Percentiles rank a stretch among this genome's conserved stretches.
phyloP scores from a whole-genome alignment of 2,329 filamentous ascomycete genomes.

The Verticillium tricorpus region DNA sequence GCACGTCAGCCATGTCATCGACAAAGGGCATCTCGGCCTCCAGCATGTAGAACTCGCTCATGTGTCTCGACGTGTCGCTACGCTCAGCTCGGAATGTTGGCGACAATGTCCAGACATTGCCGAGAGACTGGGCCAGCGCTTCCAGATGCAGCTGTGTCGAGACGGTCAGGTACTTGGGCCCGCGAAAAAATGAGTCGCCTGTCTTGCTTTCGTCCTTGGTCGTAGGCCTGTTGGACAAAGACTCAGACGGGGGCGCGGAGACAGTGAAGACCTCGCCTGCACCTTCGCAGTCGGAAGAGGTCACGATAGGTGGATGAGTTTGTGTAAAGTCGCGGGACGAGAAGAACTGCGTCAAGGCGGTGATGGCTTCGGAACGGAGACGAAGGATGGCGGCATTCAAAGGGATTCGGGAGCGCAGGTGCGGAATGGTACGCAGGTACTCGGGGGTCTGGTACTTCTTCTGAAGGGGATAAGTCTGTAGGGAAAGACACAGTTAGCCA shows the following conservation, averaged over 20 bases:
- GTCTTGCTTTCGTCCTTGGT: constrained; percentile 23
- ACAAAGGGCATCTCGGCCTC: constrained; percentile 86
- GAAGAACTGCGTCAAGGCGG: constrained; percentile 73
- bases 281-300: constrained; percentile 94
- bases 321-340: constrained; percentile 66
- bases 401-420: constrained; percentile 77
- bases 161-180: constrained; percentile 91
- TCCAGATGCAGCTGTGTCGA: constrained; percentile 94
- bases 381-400: constrained; percentile 77
- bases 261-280: constrained; percentile 90
- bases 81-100: constrained; percentile 91
- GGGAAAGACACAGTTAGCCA: constrained; percentile 8
- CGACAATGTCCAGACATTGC: constrained; percentile 89
- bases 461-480: constrained; percentile 83
- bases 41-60: constrained; percentile 99
- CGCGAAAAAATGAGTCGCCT: constrained; percentile 66
- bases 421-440: constrained; percentile 82
- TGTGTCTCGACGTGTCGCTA: constrained; percentile 87
- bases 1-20: constrained; percentile 64
- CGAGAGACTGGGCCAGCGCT: constrained; percentile 80
- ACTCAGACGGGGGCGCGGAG: constrained; percentile 30
- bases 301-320: constrained; percentile 89
- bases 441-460: constrained; percentile 93
- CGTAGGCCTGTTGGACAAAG: constrained; percentile 5
- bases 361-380: constrained; percentile 75